Evolutionary conservation across 805 yeast genomes (phyloP).

Genomic region (Scheffersomyces lignosus): DNA sequence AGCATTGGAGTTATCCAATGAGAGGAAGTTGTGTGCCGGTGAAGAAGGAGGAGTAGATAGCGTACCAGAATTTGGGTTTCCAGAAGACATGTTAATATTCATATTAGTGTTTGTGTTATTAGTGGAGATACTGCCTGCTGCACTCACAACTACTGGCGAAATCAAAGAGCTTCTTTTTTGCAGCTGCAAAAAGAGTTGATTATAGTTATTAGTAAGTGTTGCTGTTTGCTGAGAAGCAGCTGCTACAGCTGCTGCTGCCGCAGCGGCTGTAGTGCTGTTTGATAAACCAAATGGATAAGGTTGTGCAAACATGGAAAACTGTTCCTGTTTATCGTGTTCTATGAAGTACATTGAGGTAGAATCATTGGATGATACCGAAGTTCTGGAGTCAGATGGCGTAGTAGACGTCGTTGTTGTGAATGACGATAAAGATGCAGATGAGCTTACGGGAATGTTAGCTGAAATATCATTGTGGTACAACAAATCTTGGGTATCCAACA

Average conservation of each 20-base stretch:
- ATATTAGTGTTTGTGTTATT: no score
- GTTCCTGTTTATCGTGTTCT: neutral
- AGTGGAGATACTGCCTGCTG: neutral
- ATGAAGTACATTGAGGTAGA: neutral
- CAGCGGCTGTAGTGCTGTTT: conserved; percentile 6
- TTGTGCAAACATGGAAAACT: neutral
- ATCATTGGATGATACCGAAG: neutral
- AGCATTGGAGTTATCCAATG: no score
- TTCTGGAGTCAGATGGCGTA: neutral
- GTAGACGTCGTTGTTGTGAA: neutral
- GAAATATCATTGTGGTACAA: neutral
- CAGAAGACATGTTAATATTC: neutral
- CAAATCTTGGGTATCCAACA: neutral
- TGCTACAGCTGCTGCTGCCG: conserved; percentile 1
- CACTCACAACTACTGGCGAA: conserved; percentile 4
- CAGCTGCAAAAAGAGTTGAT: no score
- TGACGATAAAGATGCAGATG: neutral
- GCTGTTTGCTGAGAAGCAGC: neutral
- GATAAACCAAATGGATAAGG: conserved; percentile 4
- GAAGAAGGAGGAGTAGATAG: neutral
- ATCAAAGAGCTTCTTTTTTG: conserved; percentile 1
- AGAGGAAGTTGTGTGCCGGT: no score
- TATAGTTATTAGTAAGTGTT: neutral
- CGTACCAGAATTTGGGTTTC: neutral
- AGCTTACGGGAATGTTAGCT: neutral